Base-by-base conservation (phyloP, 2,329 filamentous ascomycete species). In the Colletotrichum truncatum region DNA sequence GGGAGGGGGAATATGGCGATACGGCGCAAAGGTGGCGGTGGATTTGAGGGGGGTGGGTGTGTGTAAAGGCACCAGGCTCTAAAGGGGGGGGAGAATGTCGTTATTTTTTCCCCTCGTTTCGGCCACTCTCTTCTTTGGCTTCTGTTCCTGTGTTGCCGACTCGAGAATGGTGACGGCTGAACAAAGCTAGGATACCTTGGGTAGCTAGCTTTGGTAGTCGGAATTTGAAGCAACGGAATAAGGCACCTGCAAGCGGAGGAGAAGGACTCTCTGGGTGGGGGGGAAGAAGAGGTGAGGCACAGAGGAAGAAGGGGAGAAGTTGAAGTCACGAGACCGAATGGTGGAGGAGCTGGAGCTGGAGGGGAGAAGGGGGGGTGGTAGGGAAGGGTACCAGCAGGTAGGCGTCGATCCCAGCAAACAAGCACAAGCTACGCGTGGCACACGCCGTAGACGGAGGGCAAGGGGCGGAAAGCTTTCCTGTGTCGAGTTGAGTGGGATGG, bases 301-400 rank as follows among this genome's bases (percentile, higher is more conserved):
- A 34, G 12, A 25, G 32, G 36, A 10, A 16, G 12, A 18, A 16
- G 54, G 21, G 36, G 25, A 30, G 52, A 60, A 38, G 48, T 41
- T 25, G 32, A 60, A 45, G 61, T 64, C 61, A 64, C 61, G 61
- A 64, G 61, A 64, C 61, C 55, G 55, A 39, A 18, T 18, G 32
- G 46, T 18, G 55, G 12, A 23, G n/a, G 11, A 28, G 28, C 39
- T 14, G 36, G n/a, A n/a, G n/a, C n/a, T n/a, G n/a, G n/a, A n/a
- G n/a, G n/a, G n/a, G n/a, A n/a, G n/a, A n/a, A n/a, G n/a, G n/a
- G 28, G 28, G 11, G 25, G 16, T 26, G 26, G n/a, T 8, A 9
- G 38, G 38, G 21, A 10, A 16, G n/a, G 21, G 38, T 14, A 18
- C 10, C 38, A 14, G 9, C n/a, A 9, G 38, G 38, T 8, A 51